A percentile compares a stretch with the other conserved stretches of the same genome.
Evolutionary conservation across 2,329 filamentous ascomycete species (phyloP).

Genomic region (Lachnellula willkommii): DNA sequence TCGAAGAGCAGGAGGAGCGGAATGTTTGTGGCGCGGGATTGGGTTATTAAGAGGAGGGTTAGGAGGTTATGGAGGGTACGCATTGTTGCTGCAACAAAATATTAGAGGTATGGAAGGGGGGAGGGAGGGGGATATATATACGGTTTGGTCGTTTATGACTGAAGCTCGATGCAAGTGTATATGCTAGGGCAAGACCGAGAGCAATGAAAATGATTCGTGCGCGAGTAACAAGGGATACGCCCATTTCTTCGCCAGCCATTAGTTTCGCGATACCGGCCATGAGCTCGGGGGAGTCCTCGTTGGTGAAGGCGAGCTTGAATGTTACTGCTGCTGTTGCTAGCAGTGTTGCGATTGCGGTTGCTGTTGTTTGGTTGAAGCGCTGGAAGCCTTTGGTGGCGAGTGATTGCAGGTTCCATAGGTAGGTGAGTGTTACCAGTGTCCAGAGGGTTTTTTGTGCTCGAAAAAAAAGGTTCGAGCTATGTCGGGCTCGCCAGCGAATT

Average conservation of each 20-base stretch:
- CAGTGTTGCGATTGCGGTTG: constrained; percentile 33
- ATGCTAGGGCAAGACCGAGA: constrained; percentile 34
- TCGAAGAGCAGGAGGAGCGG: constrained; percentile 77
- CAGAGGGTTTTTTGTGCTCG: constrained; percentile 65
- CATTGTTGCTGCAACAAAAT: constrained; percentile 21
- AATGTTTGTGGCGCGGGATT: constrained; percentile 79
- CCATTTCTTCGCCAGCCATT: constrained; percentile 23
- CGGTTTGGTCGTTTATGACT: constrained; percentile 20
- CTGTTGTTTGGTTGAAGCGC: constrained; percentile 25
- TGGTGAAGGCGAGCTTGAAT: constrained; percentile 88
- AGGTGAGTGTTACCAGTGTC: constrained; percentile 64
- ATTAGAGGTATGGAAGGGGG: neutral
- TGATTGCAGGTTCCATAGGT: constrained; percentile 45
- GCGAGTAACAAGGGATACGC: constrained; percentile 25
- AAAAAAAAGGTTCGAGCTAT: constrained; percentile 69
- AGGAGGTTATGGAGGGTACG: constrained; percentile 62
- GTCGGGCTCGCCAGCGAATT: constrained; percentile 85
- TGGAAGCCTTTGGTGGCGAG: constrained; percentile 24
- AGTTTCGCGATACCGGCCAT: constrained; percentile 41
- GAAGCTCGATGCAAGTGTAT: constrained; percentile 41
- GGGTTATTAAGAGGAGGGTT: constrained; percentile 76
- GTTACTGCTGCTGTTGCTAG: constrained; percentile 56
- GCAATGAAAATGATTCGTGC: constrained; percentile 45
- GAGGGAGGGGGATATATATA: constrained; percentile 7
- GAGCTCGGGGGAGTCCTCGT: constrained; percentile 82